phyloP scores from a whole-genome alignment of 2,329 filamentous ascomycete genomes.

The Chrysoporthe deuterocubensis region DNA sequence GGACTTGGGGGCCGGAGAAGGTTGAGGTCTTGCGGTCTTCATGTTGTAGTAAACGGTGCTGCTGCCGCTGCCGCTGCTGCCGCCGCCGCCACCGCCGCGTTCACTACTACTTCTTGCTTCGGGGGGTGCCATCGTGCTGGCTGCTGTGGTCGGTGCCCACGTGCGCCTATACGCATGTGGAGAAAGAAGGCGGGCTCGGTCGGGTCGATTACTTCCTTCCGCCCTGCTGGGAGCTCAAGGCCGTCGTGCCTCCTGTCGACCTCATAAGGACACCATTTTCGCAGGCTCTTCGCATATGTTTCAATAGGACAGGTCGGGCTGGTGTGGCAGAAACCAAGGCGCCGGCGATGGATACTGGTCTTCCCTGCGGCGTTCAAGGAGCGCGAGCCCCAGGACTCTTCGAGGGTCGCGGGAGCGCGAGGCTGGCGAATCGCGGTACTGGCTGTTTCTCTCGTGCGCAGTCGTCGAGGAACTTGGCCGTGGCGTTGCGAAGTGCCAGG shows the following conservation, averaged over 20 bases:
- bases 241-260: slow-evolving; percentile 18
- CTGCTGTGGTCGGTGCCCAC: background rate
- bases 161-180: slow-evolving; percentile 15
- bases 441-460: no score
- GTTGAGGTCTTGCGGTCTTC: slow-evolving; percentile 48
- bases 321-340: background rate
- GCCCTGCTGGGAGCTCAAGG: slow-evolving; percentile 19
- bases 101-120: slow-evolving; percentile 37
- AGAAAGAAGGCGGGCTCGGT: slow-evolving; percentile 10
- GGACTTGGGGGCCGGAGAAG: slow-evolving; percentile 40
- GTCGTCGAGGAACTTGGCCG: background rate
- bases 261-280: slow-evolving; percentile 25
- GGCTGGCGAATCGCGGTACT: no score
- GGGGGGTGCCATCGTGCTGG: slow-evolving; percentile 31
- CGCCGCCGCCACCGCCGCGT: slow-evolving; percentile 18
- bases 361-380: background rate
- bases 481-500: background rate
- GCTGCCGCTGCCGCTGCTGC: slow-evolving; percentile 36
- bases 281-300: slow-evolving; percentile 3
- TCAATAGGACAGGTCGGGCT: background rate
- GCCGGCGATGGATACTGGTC: no score
- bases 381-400: background rate
- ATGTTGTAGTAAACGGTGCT: slow-evolving; percentile 48
- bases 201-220: slow-evolving; percentile 18
- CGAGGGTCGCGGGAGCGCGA: no score